These are phyloP conservation scores for Panaeolus papilionaceus DNA, from an alignment of 768 basidiomycete species.

Conservation along the genomic window DNA sequence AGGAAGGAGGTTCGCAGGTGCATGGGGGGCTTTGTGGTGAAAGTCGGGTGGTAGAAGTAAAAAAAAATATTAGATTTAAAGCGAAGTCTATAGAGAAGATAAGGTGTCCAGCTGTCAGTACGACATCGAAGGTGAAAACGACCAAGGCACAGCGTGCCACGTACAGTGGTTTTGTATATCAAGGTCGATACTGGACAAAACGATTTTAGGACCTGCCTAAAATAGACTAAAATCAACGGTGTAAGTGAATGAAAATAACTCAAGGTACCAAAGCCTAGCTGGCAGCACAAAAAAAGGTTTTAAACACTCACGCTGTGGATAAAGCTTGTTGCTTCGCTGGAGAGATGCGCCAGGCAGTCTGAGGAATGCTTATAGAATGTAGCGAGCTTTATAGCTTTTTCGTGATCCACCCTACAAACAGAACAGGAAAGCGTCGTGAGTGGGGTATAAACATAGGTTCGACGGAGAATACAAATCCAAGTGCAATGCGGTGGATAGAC, in stretches of 20 bases:
- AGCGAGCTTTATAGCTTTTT: not conserved
- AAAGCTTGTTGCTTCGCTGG: constrained; percentile 6
- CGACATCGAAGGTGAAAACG: not conserved
- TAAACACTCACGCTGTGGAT: not conserved
- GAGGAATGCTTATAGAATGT: not conserved
- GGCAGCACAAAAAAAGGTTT: not conserved
- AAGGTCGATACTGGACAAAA: not conserved
- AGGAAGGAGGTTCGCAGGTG: not conserved
- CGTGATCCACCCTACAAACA: not conserved
- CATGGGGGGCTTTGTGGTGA: not conserved
- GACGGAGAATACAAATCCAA: not conserved
- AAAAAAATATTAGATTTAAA: not conserved
- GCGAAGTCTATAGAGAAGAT: not conserved
- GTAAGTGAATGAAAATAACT: not conserved
- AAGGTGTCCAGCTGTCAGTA: not conserved
- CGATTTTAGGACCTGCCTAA: constrained; percentile 12
- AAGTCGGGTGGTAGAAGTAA: not conserved
- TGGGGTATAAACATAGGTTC: not conserved
- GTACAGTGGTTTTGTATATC: not conserved
- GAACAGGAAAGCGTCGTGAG: not conserved
- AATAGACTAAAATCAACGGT: constrained; percentile 4
- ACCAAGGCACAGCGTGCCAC: constrained; percentile 3
- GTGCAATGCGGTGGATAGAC: not conserved
- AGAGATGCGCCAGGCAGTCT: constrained; percentile 1
- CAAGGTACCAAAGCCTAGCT: constrained; percentile 6